Base-by-base conservation (phyloP, 2,329 filamentous ascomycete species). In the Ophiosphaerella narmari region DNA sequence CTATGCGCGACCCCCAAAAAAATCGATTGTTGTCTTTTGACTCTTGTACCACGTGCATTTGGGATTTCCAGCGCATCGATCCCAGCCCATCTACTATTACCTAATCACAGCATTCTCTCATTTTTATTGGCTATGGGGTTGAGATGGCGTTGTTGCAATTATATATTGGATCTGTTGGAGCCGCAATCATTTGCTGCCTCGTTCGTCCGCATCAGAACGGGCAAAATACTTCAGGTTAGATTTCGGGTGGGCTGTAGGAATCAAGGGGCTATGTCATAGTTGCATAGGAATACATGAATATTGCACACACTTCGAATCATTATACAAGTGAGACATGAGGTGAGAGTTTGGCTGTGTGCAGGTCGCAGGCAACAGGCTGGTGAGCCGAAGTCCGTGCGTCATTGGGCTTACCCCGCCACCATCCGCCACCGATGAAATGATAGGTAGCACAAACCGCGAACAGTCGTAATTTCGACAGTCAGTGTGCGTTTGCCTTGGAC, bases 401-500 rank as follows among this genome's bases (percentile, higher is more conserved):
- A 29, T 41, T 24, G 7, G 14, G 26, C 13, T 31, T 53, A 55
- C 54, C 57, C 57, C 57, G 50, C 55, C 54, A 50, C 44, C 31
- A 16, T 35, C 51, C 45, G 41, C 54, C 54, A 55, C 57, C 48
- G 49, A 57, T 52, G 49, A 50, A 55, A 57, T 52, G 56, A 49
- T 57, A 21, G 18, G 18, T 21, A 51, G 42, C 55, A 54, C 44
- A 37, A 46, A 49, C 49, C n/a, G 31, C 36, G 45, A 43, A 29
- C 26, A 29, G 26, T 29, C 11, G 34, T 52, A 66, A 65, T 58
- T 67, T 68, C 59, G 58, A 59, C 57, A 42, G 39, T 46, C 47
- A 58, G 57, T 67, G 65, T 66, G 63, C 65, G 59, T 63, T 63
- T 61, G 54, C 53, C 56, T 57, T 48, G 51, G 51, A 49, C 50